Evolutionary conservation across 164 flowering plant species (phyloP).

Genomic region (Tetrastigma voinierianum): DNA sequence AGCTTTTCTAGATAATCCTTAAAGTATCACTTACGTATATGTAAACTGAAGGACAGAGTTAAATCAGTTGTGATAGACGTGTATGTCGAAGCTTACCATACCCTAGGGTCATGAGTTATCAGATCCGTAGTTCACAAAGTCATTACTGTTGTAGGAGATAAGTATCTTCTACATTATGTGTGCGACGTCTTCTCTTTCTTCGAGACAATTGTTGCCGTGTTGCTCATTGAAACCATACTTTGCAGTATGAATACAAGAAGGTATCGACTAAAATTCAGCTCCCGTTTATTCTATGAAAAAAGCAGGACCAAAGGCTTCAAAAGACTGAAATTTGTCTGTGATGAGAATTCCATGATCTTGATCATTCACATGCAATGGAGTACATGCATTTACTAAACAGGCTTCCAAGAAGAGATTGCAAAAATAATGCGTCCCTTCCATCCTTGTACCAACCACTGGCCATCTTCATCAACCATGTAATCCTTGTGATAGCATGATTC

Average conservation of each 20-base stretch:
- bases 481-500: conserved; percentile 36
- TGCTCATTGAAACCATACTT: too few relatives aligned
- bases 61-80: too few relatives aligned
- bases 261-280: background rate
- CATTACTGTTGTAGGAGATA: too few relatives aligned
- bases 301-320: background rate
- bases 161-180: too few relatives aligned
- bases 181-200: too few relatives aligned
- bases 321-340: background rate
- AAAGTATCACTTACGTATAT: too few relatives aligned
- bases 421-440: conserved; percentile 49
- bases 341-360: background rate
- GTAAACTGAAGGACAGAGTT: too few relatives aligned
- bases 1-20: too few relatives aligned
- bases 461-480: conserved; percentile 36
- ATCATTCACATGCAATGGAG: background rate
- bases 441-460: conserved; percentile 46
- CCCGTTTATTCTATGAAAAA: background rate
- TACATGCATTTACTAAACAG: conserved; percentile 12
- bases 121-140: too few relatives aligned
- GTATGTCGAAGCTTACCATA: too few relatives aligned
- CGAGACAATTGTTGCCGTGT: too few relatives aligned
- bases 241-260: background rate
- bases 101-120: too few relatives aligned
- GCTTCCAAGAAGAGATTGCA: conserved; percentile 40